Percentiles rank a stretch among this genome's conserved stretches.
Conservation (phyloP, 192 early-diverging fungal genomes). For the Umbelopsis sp. region DNA sequence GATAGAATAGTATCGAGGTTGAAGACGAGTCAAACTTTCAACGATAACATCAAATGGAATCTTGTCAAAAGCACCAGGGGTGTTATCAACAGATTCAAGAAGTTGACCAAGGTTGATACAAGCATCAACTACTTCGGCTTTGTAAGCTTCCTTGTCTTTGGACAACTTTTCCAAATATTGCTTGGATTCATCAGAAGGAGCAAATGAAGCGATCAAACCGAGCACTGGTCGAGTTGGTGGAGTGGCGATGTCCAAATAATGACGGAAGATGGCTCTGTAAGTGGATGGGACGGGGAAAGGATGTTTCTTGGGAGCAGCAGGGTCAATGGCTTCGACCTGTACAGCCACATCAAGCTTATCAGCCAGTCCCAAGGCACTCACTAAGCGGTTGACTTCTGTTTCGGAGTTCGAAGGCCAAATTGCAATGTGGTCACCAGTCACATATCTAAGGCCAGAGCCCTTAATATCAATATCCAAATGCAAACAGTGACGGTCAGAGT, state of each 20-base stretch:
- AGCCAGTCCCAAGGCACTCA: conserved; percentile 60
- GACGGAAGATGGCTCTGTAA: conserved; percentile 80
- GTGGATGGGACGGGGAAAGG: conserved; percentile 89
- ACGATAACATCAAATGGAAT: conserved; percentile 83
- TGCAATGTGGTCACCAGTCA: conserved; percentile 93
- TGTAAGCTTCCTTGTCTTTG: conserved; percentile 68
- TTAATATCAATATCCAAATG: conserved; percentile 91
- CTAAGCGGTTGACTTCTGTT: conserved; percentile 66
- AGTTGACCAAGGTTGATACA: conserved; percentile 74
- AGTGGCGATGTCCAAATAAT: conserved; percentile 87
- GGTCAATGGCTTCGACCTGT: conserved; percentile 69
- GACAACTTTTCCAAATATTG: conserved; percentile 56
- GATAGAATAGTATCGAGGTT: conserved; percentile 94
- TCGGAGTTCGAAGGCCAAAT: conserved; percentile 87
- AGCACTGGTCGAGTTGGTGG: conserved; percentile 69
- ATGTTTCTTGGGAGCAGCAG: conserved; percentile 69
- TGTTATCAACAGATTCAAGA: conserved; percentile 62
- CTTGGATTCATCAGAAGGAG: conserved; percentile 54
- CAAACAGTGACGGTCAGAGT: conserved; percentile 76
- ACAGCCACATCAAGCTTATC: conserved; percentile 72
- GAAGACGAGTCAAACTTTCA: conserved; percentile 79
- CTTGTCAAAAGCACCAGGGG: conserved; percentile 38
- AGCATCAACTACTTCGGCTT: conserved; percentile 54
- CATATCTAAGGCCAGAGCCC: conserved; percentile 80
- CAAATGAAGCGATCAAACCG: conserved; percentile 58